Evolutionary conservation across 2,329 filamentous ascomycete species (phyloP).

Genomic region (Diaporthe eres): DNA sequence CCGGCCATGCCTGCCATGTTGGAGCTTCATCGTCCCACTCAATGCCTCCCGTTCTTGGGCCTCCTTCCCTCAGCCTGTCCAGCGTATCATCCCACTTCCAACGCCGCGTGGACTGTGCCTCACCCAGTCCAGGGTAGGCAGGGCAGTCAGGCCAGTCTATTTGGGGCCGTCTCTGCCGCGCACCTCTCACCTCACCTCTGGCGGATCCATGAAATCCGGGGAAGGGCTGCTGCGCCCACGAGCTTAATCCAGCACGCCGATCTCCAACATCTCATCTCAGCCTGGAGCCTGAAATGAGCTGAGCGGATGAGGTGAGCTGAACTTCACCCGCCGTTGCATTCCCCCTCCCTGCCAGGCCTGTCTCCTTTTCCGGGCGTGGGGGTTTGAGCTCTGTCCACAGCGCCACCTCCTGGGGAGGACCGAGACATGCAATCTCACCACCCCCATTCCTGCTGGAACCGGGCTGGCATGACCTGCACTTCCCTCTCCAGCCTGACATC

Average conservation of each 20-base stretch:
- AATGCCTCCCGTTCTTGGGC: background rate
- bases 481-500: background rate
- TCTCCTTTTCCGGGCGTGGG: conserved; percentile 22
- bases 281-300: conserved; percentile 12
- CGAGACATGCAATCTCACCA: conserved; percentile 38
- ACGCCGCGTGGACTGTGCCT: conserved; percentile 9
- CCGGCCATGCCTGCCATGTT: conserved; percentile 4
- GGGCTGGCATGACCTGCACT: conserved; percentile 15
- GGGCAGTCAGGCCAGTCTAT: conserved; percentile 30
- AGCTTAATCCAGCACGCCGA: conserved; percentile 24
- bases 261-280: conserved; percentile 22
- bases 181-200: background rate
- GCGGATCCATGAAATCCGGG: conserved; percentile 15
- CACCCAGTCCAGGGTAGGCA: conserved; percentile 6
- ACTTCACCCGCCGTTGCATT: conserved; percentile 19
- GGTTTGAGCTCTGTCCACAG: conserved; percentile 14
- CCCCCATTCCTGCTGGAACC: conserved; percentile 14
- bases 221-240: conserved; percentile 21
- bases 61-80: background rate
- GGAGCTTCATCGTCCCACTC: conserved; percentile 22
- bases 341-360: background rate
- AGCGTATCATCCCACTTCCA: conserved; percentile 22
- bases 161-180: conserved; percentile 4
- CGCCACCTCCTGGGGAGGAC: conserved; percentile 27
- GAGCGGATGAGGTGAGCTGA: background rate